Evolutionary conservation across 768 basidiomycete species (phyloP), one percentile per base, ranked within the genome.

Genomic region (Suillus weaverae): DNA sequence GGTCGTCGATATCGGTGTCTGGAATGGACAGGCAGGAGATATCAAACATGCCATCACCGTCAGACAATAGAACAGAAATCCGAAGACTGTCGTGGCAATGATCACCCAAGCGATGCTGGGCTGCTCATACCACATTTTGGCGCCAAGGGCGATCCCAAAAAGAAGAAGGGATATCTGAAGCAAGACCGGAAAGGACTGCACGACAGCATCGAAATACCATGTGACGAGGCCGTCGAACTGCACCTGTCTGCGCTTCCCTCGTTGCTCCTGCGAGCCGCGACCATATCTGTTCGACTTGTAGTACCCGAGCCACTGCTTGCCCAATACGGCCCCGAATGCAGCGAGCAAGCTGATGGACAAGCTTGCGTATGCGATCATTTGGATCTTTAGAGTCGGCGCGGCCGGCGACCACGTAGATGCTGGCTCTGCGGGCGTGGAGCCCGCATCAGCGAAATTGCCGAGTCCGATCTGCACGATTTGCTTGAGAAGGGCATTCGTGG

Each of bases 281-380:
- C 54, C 56, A 18, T 51, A 51, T 32, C 50, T 32, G 36, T 33
- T 55, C 8, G 32, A 26, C n/a, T 43, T 44, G 55, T 61, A 61
- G n/a, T 64, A 22, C 22, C 38, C 41, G 1, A 69, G 68, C 68
- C 68, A 69, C 35, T 69, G 68, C 43, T 69, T 69, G n/a, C 68
- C 68, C 2, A 69, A 22, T 26, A 69, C 62, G 11, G 68, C 68
- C 32, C 67, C 62, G 14, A 68, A 35, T 8, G 68, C 68, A 20
- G 68, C 68, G 33, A 65, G 56, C n/a, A 69, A 60, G n/a, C 62
- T 64, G 30, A 44, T 53, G 2, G 68, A 33, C 46, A 69, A 56
- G 46, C 68, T 69, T 36, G 60, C 60, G 16, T 69, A 69, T 26
- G 55, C 41, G 22, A 69, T 26, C 22, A n/a, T 44, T 43, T 70